A percentile compares a stretch with the other conserved stretches of the same genome.
Evolutionary conservation across 2,329 filamentous ascomycete species (phyloP).

Genomic region (Neospermospora avenae): DNA sequence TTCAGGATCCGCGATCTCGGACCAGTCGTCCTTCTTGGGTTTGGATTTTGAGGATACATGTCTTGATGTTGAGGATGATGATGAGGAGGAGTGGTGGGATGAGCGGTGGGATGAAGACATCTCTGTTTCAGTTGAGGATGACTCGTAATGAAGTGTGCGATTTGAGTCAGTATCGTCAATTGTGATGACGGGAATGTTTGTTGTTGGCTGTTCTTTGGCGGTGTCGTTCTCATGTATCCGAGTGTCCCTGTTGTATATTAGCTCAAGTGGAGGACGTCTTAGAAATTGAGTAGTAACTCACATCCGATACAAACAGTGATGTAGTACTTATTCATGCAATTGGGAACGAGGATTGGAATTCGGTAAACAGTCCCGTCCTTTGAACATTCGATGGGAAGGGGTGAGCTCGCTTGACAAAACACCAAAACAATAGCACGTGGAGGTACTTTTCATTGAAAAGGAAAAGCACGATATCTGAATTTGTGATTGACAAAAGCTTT

Average conservation of each 20-base stretch:
- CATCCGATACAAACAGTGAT: slow-evolving; percentile 23
- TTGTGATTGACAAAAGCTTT: slow-evolving; percentile 2
- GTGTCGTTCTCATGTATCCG: slow-evolving; percentile 23
- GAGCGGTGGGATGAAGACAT: slow-evolving; percentile 34
- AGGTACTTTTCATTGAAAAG: neutral
- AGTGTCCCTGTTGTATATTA: slow-evolving; percentile 26
- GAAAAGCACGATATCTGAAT: neutral
- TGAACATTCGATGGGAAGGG: neutral
- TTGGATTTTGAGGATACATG: slow-evolving; percentile 39
- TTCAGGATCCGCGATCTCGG: slow-evolving; percentile 64
- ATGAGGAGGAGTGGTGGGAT: slow-evolving; percentile 25
- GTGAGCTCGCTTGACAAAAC: slow-evolving; percentile 6
- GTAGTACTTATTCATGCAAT: slow-evolving; percentile 9
- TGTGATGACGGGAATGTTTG: slow-evolving; percentile 24
- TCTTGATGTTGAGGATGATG: slow-evolving; percentile 26
- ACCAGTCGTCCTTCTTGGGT: slow-evolving; percentile 59
- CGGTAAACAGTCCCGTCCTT: slow-evolving; percentile 1
- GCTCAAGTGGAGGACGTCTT: neutral
- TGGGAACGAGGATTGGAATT: slow-evolving; percentile 1
- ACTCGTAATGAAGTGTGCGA: slow-evolving; percentile 20
- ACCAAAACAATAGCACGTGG: neutral
- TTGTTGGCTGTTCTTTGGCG: slow-evolving; percentile 14
- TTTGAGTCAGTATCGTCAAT: slow-evolving; percentile 28
- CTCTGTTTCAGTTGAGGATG: slow-evolving; percentile 26
- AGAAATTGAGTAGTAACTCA: slow-evolving; percentile 13